phyloP scores from a whole-genome alignment of 1,284 basidiomycete genomes.

The Puccinia coronata region DNA sequence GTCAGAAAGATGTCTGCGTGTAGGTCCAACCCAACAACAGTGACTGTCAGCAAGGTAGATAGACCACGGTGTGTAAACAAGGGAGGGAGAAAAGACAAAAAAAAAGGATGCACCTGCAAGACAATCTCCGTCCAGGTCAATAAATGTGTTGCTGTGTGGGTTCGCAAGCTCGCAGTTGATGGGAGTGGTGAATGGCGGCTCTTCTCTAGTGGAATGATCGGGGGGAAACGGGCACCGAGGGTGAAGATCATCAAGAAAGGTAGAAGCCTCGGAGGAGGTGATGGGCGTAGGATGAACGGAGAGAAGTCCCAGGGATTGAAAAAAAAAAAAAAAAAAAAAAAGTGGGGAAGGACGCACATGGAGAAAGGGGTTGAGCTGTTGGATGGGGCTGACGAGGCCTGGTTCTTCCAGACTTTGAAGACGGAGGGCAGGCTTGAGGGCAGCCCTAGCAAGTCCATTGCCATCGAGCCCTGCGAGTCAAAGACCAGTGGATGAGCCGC shows the following conservation, averaged over 20 bases:
- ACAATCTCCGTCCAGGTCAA: constrained; percentile 95
- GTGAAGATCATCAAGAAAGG: neutral
- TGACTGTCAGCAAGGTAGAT: neutral
- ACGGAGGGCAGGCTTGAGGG: constrained; percentile 58
- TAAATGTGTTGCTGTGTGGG: constrained; percentile 91
- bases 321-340: too few relatives aligned
- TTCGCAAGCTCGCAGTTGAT: constrained; percentile 71
- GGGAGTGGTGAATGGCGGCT: constrained; percentile 17
- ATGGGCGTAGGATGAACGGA: neutral
- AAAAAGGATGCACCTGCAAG: constrained; percentile 68
- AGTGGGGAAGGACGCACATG: constrained; percentile 13
- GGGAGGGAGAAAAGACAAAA: constrained; percentile 51
- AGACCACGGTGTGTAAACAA: neutral
- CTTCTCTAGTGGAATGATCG: neutral
- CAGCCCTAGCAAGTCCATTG: constrained; percentile 80
- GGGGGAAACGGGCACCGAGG: neutral
- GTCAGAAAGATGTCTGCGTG: constrained; percentile 79
- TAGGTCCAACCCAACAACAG: neutral
- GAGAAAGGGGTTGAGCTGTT: constrained; percentile 30
- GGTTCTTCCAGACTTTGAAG: constrained; percentile 46
- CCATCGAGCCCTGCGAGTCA: constrained; percentile 83
- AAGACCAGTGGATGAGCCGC: constrained; percentile 78
- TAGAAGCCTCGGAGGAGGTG: neutral
- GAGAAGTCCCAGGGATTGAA: too few relatives aligned
- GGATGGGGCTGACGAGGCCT: neutral